phyloP scores from a whole-genome alignment of 2,329 filamentous ascomycete species.

The Fusarium denticulatum region DNA sequence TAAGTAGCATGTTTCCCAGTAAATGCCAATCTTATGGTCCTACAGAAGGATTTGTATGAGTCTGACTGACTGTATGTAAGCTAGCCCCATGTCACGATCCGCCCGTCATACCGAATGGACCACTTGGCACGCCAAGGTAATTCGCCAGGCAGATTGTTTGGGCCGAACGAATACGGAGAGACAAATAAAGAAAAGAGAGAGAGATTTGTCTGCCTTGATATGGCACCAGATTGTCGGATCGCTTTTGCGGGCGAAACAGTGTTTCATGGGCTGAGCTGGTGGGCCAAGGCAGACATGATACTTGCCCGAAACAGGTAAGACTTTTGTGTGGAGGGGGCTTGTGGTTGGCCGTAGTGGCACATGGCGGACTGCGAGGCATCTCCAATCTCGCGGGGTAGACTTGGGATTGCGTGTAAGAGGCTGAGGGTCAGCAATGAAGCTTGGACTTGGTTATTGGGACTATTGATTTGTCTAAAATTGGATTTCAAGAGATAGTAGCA shows the following conservation, averaged over 20 bases:
- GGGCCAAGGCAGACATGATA: conserved; percentile 2
- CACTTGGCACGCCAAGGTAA: neutral
- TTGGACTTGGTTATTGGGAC: neutral
- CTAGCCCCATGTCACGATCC: neutral
- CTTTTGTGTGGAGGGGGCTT: neutral
- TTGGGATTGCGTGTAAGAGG: neutral
- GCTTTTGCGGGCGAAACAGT: neutral
- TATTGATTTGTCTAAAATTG: neutral
- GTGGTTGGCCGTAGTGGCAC: neutral
- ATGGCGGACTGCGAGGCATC: conserved; percentile 4
- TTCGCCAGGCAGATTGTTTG: neutral
- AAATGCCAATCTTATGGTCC: neutral
- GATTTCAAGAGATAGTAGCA: no score
- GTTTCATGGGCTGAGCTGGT: conserved; percentile 2
- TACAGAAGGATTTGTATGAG: neutral
- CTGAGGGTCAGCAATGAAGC: neutral
- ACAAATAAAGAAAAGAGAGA: neutral
- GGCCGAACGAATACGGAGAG: neutral
- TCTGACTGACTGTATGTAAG: neutral
- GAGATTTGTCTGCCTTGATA: neutral
- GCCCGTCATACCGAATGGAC: neutral
- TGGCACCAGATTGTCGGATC: neutral
- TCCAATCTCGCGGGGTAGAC: conserved; percentile 8
- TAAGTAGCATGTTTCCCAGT: neutral
- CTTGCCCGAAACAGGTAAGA: neutral